phyloP scores from a whole-genome alignment of 1,284 basidiomycete genomes.

The Golubevia pallescens region DNA sequence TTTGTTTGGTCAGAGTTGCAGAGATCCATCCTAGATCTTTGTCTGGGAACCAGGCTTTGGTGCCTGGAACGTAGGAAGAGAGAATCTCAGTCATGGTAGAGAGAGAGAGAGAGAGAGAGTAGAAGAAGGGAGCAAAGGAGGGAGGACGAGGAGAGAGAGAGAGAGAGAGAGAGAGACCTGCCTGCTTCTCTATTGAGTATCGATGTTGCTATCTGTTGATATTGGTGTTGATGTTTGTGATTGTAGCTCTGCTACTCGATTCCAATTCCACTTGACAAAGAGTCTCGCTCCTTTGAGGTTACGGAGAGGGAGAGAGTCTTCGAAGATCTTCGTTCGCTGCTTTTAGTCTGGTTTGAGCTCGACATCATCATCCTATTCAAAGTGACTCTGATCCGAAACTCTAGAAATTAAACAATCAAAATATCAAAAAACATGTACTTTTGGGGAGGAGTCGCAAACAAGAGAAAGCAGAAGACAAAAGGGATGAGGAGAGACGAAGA shows the following conservation, averaged over 20 bases:
- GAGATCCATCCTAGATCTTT: slow-evolving; percentile 59
- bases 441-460: too few relatives aligned
- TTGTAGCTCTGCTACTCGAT: background rate
- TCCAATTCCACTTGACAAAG: background rate
- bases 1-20: slow-evolving; percentile 43
- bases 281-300: background rate
- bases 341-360: too few relatives aligned
- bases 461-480: too few relatives aligned
- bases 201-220: too few relatives aligned
- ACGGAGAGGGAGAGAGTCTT: slow-evolving; percentile 4
- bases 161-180: slow-evolving; percentile 7
- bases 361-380: too few relatives aligned
- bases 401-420: too few relatives aligned
- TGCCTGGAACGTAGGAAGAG: slow-evolving; percentile 53
- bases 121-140: slow-evolving; percentile 10
- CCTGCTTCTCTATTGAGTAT: slow-evolving; percentile 6
- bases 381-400: too few relatives aligned
- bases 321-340: background rate
- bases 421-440: too few relatives aligned
- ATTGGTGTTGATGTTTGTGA: too few relatives aligned
- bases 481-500: too few relatives aligned
- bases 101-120: slow-evolving; percentile 10
- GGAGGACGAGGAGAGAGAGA: slow-evolving; percentile 9
- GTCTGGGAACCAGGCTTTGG: slow-evolving; percentile 61
- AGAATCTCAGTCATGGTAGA: slow-evolving; percentile 19